These are phyloP conservation scores for Monosporascus sp. DNA, from an alignment of 2,329 filamentous ascomycete species.

Conservation along the genomic window DNA sequence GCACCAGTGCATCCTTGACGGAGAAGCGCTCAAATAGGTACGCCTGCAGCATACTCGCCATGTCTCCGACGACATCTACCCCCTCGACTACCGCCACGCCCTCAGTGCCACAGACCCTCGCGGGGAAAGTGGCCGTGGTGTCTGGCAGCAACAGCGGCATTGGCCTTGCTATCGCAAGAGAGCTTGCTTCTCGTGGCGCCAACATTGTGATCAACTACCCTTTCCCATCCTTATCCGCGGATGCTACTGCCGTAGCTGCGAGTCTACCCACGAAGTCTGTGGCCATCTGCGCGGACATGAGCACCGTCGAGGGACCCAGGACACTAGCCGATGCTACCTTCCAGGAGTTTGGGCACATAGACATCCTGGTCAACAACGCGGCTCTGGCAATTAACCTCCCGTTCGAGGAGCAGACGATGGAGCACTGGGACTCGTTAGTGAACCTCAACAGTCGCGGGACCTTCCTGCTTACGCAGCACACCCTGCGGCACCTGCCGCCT, in stretches of 20 bases:
- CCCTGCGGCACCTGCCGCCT: slow-evolving; percentile 31
- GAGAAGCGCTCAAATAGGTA: too few species aligned
- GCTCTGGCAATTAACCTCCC: slow-evolving; percentile 31
- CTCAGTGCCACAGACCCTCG: slow-evolving; percentile 36
- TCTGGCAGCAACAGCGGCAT: slow-evolving; percentile 39
- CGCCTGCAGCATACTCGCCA: too few species aligned
- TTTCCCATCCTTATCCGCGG: slow-evolving; percentile 18
- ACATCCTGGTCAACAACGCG: slow-evolving; percentile 33
- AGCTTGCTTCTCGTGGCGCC: slow-evolving; percentile 39
- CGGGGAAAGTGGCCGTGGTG: slow-evolving; percentile 46
- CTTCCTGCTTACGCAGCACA: slow-evolving; percentile 35
- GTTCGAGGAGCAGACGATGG: slow-evolving; percentile 31
- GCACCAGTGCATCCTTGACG: too few species aligned
- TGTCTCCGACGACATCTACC: too few species aligned
- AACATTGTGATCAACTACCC: slow-evolving; percentile 45
- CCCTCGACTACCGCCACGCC: too few species aligned
- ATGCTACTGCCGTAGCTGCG: slow-evolving; percentile 25
- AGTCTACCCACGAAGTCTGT: slow-evolving; percentile 15
- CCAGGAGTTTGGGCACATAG: slow-evolving; percentile 28
- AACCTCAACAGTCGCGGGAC: slow-evolving; percentile 36
- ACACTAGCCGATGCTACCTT: slow-evolving; percentile 30
- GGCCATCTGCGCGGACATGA: slow-evolving; percentile 37
- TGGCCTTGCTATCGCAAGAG: slow-evolving; percentile 37
- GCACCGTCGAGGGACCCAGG: slow-evolving; percentile 29
- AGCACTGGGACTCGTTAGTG: slow-evolving; percentile 33